Conservation (phyloP, 257 asterid genomes). For the Nicotiana tomentosiformis region DNA sequence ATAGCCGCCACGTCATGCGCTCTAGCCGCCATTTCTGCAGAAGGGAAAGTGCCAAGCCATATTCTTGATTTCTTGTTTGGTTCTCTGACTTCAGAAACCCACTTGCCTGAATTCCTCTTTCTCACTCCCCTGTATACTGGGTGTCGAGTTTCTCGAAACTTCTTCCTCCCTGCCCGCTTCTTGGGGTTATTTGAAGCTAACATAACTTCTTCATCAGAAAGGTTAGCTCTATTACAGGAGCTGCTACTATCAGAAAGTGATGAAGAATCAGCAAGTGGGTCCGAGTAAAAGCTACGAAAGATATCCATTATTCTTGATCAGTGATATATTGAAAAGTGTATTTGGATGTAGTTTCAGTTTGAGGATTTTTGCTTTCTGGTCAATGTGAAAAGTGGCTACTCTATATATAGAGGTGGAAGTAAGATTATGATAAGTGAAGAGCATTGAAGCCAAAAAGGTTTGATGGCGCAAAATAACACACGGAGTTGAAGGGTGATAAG, state of each 20-base stretch:
- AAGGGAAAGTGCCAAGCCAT: conserved; percentile 67
- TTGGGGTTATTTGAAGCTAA: neutral
- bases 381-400: neutral
- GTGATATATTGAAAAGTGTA: neutral
- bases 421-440: neutral
- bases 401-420: neutral
- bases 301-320: neutral
- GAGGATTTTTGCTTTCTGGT: neutral
- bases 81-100: conserved; percentile 68
- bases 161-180: neutral
- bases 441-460: neutral
- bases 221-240: neutral
- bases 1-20: conserved; percentile 74
- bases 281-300: neutral
- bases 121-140: conserved; percentile 67
- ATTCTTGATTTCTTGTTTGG: conserved; percentile 61
- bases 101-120: conserved; percentile 42
- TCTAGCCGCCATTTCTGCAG: conserved; percentile 69
- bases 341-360: neutral
- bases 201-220: neutral
- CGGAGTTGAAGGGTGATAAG: neutral
- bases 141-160: conserved; percentile 13
- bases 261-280: neutral
- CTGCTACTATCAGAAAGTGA: neutral
- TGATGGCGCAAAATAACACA: neutral